phyloP scores from a whole-genome alignment of 257 asterid genomes.

The Solanum neorickii region DNA sequence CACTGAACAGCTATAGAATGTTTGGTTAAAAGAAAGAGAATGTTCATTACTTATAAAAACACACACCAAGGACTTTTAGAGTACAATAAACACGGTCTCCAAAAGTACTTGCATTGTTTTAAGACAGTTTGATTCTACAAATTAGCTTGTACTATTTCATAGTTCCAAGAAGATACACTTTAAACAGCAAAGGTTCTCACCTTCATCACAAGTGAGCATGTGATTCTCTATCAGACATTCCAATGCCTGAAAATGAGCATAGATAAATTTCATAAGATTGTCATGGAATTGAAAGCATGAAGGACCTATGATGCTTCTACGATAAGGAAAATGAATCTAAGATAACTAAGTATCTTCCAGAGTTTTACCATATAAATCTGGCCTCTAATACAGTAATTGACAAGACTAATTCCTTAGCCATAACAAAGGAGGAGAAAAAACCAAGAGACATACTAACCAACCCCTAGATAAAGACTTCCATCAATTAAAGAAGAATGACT shows the following conservation, averaged over 20 bases:
- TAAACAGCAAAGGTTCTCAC: slow-evolving; percentile 19
- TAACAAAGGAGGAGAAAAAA: not conserved
- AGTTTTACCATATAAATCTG: not conserved
- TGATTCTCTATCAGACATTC: slow-evolving; percentile 91
- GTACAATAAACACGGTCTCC: not conserved
- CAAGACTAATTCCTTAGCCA: not conserved
- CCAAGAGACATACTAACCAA: not conserved
- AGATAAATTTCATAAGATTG: not conserved
- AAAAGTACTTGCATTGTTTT: not conserved
- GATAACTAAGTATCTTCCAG: not conserved
- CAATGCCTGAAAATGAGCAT: slow-evolving; percentile 56
- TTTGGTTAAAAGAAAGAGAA: not conserved
- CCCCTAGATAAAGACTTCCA: not conserved
- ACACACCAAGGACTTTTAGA: not conserved
- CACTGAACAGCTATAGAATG: not conserved
- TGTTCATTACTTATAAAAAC: not conserved
- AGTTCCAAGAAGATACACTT: not conserved
- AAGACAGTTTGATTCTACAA: not conserved
- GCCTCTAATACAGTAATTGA: not conserved
- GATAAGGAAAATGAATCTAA: not conserved
- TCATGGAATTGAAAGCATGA: not conserved
- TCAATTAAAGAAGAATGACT: slow-evolving; percentile 3
- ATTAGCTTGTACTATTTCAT: not conserved
- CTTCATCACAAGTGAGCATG: slow-evolving; percentile 95
- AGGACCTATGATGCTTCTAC: not conserved